Evolutionary conservation across 441 rosid species (phyloP).

Genomic region (Gossypium trilobum): DNA sequence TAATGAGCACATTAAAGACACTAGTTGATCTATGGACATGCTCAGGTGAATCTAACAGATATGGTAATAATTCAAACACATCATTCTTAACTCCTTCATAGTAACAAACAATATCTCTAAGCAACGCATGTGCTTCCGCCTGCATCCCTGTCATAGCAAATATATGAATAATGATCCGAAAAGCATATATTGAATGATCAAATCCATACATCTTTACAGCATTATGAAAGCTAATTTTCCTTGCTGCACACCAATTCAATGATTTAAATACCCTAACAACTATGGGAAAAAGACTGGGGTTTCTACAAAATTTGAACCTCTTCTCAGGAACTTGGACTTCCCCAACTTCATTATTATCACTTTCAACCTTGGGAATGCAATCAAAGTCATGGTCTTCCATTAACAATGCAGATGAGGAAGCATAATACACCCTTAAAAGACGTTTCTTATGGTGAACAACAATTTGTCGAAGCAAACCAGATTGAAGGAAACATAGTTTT

Average conservation of each 20-base stretch:
- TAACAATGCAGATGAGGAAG: conserved; percentile 26
- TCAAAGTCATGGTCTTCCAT: conserved; percentile 29
- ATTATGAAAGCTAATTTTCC: conserved; percentile 20
- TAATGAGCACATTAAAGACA: conserved; percentile 33
- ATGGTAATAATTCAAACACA: conserved; percentile 27
- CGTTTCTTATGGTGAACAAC: conserved; percentile 8
- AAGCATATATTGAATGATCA: conserved; percentile 26
- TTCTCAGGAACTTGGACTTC: conserved; percentile 7
- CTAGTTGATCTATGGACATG: conserved; percentile 17
- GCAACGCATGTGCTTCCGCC: conserved; percentile 34
- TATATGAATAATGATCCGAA: conserved; percentile 28
- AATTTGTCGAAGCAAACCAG: conserved; percentile 15
- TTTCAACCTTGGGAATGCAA: conserved; percentile 13
- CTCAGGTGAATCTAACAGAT: conserved; percentile 27
- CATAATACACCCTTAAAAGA: conserved; percentile 16
- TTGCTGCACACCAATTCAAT: conserved; percentile 32
- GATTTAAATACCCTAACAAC: conserved; percentile 36
- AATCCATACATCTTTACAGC: conserved; percentile 23
- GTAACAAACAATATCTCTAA: conserved; percentile 9
- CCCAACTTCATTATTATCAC: conserved; percentile 1
- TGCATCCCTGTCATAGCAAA: conserved; percentile 29
- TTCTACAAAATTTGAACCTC: conserved; percentile 1
- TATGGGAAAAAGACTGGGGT: conserved; percentile 22
- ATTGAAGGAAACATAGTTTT: conserved; percentile 14
- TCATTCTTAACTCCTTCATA: conserved; percentile 24